Percentiles rank a stretch among this genome's conserved stretches.
phyloP scores from a whole-genome alignment of 2,329 filamentous ascomycete species.

The Sporothrix pallida region DNA sequence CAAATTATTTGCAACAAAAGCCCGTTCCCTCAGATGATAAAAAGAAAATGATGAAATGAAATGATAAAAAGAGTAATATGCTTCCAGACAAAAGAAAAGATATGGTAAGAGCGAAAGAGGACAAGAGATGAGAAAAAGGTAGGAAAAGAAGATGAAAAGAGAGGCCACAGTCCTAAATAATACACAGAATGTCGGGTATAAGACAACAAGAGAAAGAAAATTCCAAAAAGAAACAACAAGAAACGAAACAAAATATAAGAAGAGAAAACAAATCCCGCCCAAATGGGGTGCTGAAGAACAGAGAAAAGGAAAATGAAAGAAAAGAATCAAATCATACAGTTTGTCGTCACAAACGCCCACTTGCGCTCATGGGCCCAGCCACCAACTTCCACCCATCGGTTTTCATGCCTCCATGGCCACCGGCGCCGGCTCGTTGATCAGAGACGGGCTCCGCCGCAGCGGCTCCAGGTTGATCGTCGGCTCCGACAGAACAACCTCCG shows the following conservation, averaged over 20 bases:
- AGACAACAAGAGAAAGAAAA: slow-evolving; percentile 40
- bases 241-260: slow-evolving; percentile 35
- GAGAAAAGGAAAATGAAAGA: slow-evolving; percentile 35
- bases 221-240: slow-evolving; percentile 32
- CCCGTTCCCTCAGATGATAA: too few species aligned
- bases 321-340: slow-evolving; percentile 25
- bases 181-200: slow-evolving; percentile 44
- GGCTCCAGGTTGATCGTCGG: slow-evolving; percentile 36
- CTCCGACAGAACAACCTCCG: slow-evolving; percentile 37
- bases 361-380: background rate
- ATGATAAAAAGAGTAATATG: background rate
- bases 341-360: slow-evolving; percentile 25
- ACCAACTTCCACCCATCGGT: background rate
- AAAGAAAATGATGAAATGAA: too few species aligned
- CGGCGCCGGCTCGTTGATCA: slow-evolving; percentile 40
- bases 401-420: slow-evolving; percentile 42
- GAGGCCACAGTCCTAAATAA: slow-evolving; percentile 22
- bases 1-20: slow-evolving; percentile 3
- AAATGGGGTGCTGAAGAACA: background rate
- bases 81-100: slow-evolving; percentile 37
- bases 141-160: background rate
- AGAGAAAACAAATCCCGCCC: slow-evolving; percentile 37
- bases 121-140: slow-evolving; percentile 33
- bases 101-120: slow-evolving; percentile 39
- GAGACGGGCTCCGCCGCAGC: slow-evolving; percentile 41